These are phyloP conservation scores for Mycena metata DNA, from an alignment of 768 basidiomycete genomes.

Conservation along the genomic window DNA sequence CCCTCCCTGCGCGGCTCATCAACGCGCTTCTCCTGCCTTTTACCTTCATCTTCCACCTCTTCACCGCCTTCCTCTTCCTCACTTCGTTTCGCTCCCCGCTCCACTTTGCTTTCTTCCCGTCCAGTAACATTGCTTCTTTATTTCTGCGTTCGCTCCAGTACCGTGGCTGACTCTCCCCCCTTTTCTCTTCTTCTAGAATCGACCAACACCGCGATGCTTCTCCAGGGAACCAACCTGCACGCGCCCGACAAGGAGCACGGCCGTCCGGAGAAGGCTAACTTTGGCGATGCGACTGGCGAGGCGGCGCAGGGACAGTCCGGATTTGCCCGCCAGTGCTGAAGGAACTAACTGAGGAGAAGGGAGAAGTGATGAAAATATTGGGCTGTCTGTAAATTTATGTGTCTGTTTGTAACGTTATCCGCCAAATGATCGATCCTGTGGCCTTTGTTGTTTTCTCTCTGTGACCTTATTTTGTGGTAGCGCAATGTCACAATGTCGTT, in stretches of 20 bases:
- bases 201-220: slow-evolving; percentile 44
- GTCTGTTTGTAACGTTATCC: not conserved
- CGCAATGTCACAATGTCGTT: too few relatives aligned
- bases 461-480: too few relatives aligned
- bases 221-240: slow-evolving; percentile 38
- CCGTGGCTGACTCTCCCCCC: not conserved
- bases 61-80: slow-evolving; percentile 10
- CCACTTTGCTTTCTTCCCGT: not conserved
- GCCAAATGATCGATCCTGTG: too few relatives aligned
- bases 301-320: slow-evolving; percentile 47
- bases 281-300: slow-evolving; percentile 48
- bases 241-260: slow-evolving; percentile 57
- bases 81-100: slow-evolving; percentile 12
- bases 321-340: slow-evolving; percentile 57
- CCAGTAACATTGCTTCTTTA: slow-evolving; percentile 18
- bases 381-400: not conserved
- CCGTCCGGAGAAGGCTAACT: slow-evolving; percentile 57
- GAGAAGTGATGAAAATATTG: not conserved
- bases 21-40: slow-evolving; percentile 30
- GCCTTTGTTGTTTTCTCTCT: too few relatives aligned
- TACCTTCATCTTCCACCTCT: slow-evolving; percentile 32
- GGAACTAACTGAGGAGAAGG: not conserved
- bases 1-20: slow-evolving; percentile 26
- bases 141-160: not conserved
- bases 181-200: slow-evolving; percentile 23